Base-by-base conservation (phyloP, 2,329 filamentous ascomycete genomes). In the Ophiostoma australiae region DNA sequence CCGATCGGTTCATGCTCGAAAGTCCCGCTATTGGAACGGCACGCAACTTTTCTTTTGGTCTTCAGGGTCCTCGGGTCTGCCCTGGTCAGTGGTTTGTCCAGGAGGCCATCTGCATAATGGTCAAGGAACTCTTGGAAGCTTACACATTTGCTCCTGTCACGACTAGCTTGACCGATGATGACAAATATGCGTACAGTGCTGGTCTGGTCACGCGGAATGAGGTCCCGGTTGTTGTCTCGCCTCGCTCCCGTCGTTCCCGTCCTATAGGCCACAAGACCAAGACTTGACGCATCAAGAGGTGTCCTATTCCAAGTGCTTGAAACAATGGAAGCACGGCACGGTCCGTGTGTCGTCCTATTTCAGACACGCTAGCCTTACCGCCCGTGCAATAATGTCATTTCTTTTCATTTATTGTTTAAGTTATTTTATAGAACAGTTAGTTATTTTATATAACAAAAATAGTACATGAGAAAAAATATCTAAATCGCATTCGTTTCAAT, bases 91-190 rank as follows among this genome's bases (percentile, higher is more conserved):
- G 71, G 69, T 71, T 67, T 27, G 70, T 67, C 23, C 69, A 70
- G 44, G 71, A 67, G 44, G 69, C 69, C 23, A 72, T 72, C 11
- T 72, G 71, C 67, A 67, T 72, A 33, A 70, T 72, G 69, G 67
- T 72, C 33, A 44, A 63, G 69, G 52, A 48, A 5, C 61, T 72
- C 27, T 48, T 72, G 33, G 69, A 33, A 13, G 27, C 27, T 0
- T 72, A 72, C 67, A 61, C 23, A 23, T 72, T 72, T 65, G 67
- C 67, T 31, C 58, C 58, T 8, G 27, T 63, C 15, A 8, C 23
- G 3, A 63, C 58, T 13, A 4, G 58, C 13, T 27, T 63, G 27
- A 33, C 27, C 4, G 58, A 63, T 5, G 58, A 63, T 27, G 58
- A 63, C 11, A 63, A 63, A 13, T 63, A 63, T 17, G 58, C 23